phyloP scores from a whole-genome alignment of 139 green algal species.

The Chlamydomonas sp. region DNA sequence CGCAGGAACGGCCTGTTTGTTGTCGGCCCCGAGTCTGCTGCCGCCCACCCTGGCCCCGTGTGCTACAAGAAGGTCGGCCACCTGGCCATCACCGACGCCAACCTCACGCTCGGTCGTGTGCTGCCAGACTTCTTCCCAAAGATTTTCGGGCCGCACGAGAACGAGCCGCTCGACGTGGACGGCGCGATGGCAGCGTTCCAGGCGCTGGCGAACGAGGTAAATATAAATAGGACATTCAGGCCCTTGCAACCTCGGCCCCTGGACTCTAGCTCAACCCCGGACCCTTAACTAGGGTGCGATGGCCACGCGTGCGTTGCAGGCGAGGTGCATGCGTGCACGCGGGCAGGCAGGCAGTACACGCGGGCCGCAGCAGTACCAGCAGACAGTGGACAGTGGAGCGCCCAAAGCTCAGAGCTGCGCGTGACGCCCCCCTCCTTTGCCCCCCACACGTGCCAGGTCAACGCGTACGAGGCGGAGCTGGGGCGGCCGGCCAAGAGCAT shows the following conservation, averaged over 20 bases:
- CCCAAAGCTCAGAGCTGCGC: no score
- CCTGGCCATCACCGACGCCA: constrained; percentile 93
- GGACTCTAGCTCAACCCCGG: no score
- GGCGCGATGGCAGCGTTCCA: constrained; percentile 49
- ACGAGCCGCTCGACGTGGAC: constrained; percentile 70
- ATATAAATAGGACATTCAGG: no score
- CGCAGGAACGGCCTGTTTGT: constrained; percentile 32
- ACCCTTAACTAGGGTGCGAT: no score
- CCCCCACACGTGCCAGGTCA: no score
- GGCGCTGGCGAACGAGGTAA: constrained; percentile 51
- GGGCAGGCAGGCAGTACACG: no score
- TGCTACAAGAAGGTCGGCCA: constrained; percentile 90
- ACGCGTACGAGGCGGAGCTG: constrained; percentile 9
- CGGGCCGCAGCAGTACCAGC: no score
- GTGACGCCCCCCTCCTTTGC: no score
- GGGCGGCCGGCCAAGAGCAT: constrained; percentile 41
- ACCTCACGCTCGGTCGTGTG: constrained; percentile 84
- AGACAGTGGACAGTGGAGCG: no score
- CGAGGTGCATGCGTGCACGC: no score
- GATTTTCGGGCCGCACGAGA: constrained; percentile 77
- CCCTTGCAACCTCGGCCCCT: no score
- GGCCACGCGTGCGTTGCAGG: no score
- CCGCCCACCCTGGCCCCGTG: constrained; percentile 88
- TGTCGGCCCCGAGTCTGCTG: constrained; percentile 89
- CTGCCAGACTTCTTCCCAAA: constrained; percentile 90